Base-by-base conservation (phyloP, 805 yeast species). In the Candida adriatica region DNA sequence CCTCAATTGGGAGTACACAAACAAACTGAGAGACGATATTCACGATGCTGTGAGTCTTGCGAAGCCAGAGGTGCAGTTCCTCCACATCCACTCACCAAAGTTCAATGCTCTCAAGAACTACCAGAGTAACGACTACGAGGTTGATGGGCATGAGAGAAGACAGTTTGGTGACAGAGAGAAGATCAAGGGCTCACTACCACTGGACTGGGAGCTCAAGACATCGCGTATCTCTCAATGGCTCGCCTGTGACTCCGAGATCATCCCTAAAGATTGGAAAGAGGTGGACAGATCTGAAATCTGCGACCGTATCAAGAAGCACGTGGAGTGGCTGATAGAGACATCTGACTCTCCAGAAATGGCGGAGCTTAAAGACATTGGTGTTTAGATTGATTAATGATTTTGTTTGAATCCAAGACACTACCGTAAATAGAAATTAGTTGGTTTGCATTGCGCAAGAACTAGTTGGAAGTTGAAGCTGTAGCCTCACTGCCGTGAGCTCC, bases 341-440 rank as follows among this genome's bases (percentile, higher is more conserved):
- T 46, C 51, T 45, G 55, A 50, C 28, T 35, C 52, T 6, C 52
- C 52, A 27, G 45, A 44, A 19, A 46, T 50, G 52, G 53, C 49
- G 1, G 24, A 34, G 18, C 22, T 49, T 23, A 43, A 43, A 19
- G 49, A 45, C 26, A 17, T 49, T 23, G 50, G 50, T 13, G 33
- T 46, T 18, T 46, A n/a, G n/a, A n/a, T n/a, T n/a, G n/a, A n/a
- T n/a, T n/a, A n/a, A n/a, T n/a, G n/a, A n/a, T n/a, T n/a, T n/a
- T n/a, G n/a, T n/a, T n/a, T n/a, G n/a, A n/a, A n/a, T n/a, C n/a
- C n/a, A n/a, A n/a, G n/a, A n/a, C n/a, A n/a, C n/a, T n/a, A n/a
- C n/a, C n/a, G n/a, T n/a, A n/a, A n/a, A n/a, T n/a, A n/a, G n/a
- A n/a, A n/a, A n/a, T n/a, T n/a, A n/a, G n/a, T n/a, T n/a, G n/a